phyloP scores from a whole-genome alignment of 345 rosid genomes.

The Punica granatum region DNA sequence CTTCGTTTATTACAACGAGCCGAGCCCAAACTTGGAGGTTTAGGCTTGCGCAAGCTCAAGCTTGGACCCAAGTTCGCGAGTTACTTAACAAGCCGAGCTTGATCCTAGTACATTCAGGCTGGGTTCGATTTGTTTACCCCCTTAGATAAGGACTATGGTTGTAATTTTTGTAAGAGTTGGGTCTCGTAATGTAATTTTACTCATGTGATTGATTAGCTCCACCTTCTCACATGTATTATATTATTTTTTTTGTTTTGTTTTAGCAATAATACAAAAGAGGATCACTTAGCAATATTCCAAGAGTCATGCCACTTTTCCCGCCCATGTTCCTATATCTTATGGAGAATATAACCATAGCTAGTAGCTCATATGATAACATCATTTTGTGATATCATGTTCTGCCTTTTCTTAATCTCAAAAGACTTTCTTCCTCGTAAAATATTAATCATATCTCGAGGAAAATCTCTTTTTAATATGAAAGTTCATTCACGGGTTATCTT shows the following conservation, averaged over 20 bases:
- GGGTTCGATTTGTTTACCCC: too few relatives aligned
- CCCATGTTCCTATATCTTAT: neutral
- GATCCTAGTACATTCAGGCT: too few relatives aligned
- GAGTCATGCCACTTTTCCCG: neutral
- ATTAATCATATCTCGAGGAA: neutral
- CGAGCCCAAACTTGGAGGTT: too few relatives aligned
- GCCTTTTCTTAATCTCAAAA: too few relatives aligned
- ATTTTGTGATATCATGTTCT: neutral
- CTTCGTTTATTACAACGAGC: too few relatives aligned
- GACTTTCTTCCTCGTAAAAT: neutral
- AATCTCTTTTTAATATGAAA: neutral
- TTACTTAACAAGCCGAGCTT: too few relatives aligned
- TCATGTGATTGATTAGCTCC: neutral
- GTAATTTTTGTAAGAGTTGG: neutral
- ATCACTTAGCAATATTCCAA: neutral
- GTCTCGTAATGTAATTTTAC: neutral
- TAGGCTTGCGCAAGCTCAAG: too few relatives aligned
- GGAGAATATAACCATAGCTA: neutral
- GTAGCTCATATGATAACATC: neutral
- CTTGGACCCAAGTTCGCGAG: too few relatives aligned
- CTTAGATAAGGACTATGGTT: too few relatives aligned
- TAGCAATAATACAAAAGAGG: neutral
- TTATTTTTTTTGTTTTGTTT: neutral
- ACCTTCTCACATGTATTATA: neutral
- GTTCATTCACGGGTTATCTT: neutral